These are phyloP conservation scores for Annulohypoxylon truncatum DNA, from an alignment of 2,329 filamentous ascomycete genomes.

Conservation along the genomic window DNA sequence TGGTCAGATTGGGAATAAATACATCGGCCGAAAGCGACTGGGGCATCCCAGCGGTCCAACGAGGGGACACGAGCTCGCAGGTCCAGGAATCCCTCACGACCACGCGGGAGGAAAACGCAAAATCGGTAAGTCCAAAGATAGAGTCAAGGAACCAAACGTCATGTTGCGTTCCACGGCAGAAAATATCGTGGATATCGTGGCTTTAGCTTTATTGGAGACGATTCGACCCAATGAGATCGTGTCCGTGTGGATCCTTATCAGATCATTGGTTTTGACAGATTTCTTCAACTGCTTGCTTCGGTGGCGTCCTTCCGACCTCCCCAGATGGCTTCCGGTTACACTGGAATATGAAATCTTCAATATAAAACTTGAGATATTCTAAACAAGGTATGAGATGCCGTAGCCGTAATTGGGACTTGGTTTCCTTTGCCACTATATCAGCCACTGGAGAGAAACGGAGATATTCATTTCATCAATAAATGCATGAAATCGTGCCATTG, in stretches of 20 bases:
- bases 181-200: constrained; percentile 35
- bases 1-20: constrained; percentile 1
- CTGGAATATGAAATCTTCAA: not conserved
- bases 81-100: constrained; percentile 19
- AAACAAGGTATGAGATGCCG: constrained; percentile 6
- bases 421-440: not conserved
- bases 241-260: constrained; percentile 24
- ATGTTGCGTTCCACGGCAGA: constrained; percentile 29
- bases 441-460: constrained; percentile 7
- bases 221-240: constrained; percentile 22
- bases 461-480: constrained; percentile 8
- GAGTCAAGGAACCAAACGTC: constrained; percentile 23
- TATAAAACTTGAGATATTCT: constrained; percentile 20
- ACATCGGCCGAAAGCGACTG: not conserved
- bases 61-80: constrained; percentile 4
- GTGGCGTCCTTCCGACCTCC: constrained; percentile 1
- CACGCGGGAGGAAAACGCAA: constrained; percentile 25
- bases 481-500: constrained; percentile 6
- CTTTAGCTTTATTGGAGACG: constrained; percentile 23
- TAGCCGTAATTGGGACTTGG: not conserved
- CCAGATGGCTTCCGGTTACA: constrained; percentile 5
- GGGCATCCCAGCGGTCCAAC: not conserved
- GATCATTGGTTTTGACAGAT: constrained; percentile 11
- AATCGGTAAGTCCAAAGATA: constrained; percentile 17
- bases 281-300: constrained; percentile 6